Base-by-base conservation (phyloP, 1,284 basidiomycete genomes). In the Xerocomus minutiporus region DNA sequence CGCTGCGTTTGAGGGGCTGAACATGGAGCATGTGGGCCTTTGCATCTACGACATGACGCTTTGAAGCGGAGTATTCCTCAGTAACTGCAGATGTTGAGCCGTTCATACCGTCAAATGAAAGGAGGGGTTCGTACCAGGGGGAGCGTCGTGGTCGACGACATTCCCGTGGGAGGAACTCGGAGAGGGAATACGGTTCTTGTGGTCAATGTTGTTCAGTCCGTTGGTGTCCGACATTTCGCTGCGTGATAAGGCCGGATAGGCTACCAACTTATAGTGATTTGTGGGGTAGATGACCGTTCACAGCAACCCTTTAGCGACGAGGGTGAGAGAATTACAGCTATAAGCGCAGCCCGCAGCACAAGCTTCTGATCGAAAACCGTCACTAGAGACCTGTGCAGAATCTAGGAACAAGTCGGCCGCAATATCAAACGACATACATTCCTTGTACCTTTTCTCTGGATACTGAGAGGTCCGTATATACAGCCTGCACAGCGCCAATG, bases 1-100 rank as follows among this genome's bases (percentile, higher is more conserved):
- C 91, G 47, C 79, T 80, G 55, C 82, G 80, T 72, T 84, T 88
- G 66, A 93, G 73, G 2, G 91, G 91, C 66, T 93, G 88, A 8
- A 93, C 91, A 54, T 74, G 75, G 57, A 91, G 86, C 65, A 86
- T 64, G 49, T 74, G 71, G 2, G 58, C 56, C 65, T 67, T 75
- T 26, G 50, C 51, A 28, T 62, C 63, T 34, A 56, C 58, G 46
- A 8, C 58, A 48, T 69, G 72, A 62, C 66, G 73, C 52, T 68
- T 68, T 47, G 63, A 59, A 39, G 65, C 63, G 47, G 53, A 55
- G 51, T 55, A 54, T 1, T 82, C 79, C 2, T 81, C 82, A 34
- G 85, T 86, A 25, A 86, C 84, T 86, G 59, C 28, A 52, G 42
- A 62, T 36, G 50, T 52, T 53, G 51, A 61, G 47, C 57, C 53